phyloP scores from a whole-genome alignment of 176 grass and related monocot species.

The Chloris gayana region DNA sequence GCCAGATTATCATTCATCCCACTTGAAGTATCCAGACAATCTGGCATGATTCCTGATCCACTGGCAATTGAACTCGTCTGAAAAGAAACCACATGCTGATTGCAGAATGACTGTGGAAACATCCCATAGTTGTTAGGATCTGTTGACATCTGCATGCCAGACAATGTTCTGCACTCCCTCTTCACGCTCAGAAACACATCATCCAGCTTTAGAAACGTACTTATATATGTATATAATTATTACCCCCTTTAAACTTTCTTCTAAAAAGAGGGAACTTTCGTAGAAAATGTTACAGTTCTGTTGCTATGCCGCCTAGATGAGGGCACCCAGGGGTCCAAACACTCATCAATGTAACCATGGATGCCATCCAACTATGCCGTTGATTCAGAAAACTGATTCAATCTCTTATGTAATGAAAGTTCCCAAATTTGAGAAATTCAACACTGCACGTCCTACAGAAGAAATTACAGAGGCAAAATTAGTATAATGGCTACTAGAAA shows the following conservation, averaged over 20 bases:
- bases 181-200: constrained; percentile 36
- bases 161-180: constrained; percentile 7
- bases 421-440: constrained; percentile 25
- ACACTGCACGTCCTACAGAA: constrained; percentile 40
- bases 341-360: constrained; percentile 43
- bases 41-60: constrained; percentile 47
- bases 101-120: constrained; percentile 70
- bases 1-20: constrained; percentile 49
- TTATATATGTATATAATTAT: constrained; percentile 15
- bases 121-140: constrained; percentile 68
- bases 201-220: constrained; percentile 34
- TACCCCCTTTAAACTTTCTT: constrained; percentile 38
- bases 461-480: constrained; percentile 30
- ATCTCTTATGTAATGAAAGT: constrained; percentile 11
- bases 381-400: constrained; percentile 23
- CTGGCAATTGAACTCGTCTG: constrained; percentile 60
- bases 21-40: constrained; percentile 53
- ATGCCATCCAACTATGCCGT: constrained; percentile 33
- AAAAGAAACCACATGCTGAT: constrained; percentile 94
- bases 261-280: constrained; percentile 38
- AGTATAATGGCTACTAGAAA: constrained; percentile 18
- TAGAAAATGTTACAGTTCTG: constrained; percentile 37
- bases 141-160: constrained; percentile 76
- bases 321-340: constrained; percentile 33
- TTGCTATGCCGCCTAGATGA: constrained; percentile 10